Base-by-base conservation (phyloP, 495 filamentous ascomycete species). In the Pyronema domesticum region DNA sequence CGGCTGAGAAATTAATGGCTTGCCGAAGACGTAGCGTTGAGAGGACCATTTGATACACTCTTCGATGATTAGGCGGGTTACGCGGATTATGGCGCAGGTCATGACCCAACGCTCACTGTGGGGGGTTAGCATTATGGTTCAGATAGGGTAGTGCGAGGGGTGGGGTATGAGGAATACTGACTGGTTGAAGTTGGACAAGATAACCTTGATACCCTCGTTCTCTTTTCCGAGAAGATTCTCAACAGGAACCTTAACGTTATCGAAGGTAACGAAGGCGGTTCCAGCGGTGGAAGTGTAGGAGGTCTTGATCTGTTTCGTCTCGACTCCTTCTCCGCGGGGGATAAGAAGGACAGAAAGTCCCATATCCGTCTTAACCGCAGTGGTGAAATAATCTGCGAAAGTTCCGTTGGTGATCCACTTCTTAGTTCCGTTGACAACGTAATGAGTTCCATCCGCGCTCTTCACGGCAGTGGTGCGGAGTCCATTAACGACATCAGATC, bases 401-500 rank as follows among this genome's bases (percentile, higher is more conserved):
- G 80, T 80, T 55, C 85, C 86, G 72, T 94, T 94, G 39, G 86
- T 94, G 69, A 89, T 89, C 80, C 84, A 89, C 71, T 89, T 89
- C 73, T 89, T 89, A 0, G 72, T 73, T 34, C 84, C 84, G 52
- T 84, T 86, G 34, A 89, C 65, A 35, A 86, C 72, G 56, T 82
- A 89, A 59, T 78, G 68, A 58, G 76, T 77, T 35, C 82, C 81
- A 57, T 82, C 79, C 14, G 67, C 63, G 3, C 71, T 76, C 67
- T 80, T 82, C 6, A 65, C 68, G 2, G 84, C 84, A 1, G 77
- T 82, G 3, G 85, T 89, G 53, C 84, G 75, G 11, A 94, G 73
- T 14, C 85, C 81, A 47, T 19, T 47, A 7, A 86, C 85, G 8
- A 94, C 86, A 69, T 94, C 86, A 53, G 80, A 85, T 5, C 86